Percentiles rank a stretch among this genome's conserved stretches.
phyloP scores from a whole-genome alignment of 768 basidiomycete species.

The Paxillus rubicundulus region DNA sequence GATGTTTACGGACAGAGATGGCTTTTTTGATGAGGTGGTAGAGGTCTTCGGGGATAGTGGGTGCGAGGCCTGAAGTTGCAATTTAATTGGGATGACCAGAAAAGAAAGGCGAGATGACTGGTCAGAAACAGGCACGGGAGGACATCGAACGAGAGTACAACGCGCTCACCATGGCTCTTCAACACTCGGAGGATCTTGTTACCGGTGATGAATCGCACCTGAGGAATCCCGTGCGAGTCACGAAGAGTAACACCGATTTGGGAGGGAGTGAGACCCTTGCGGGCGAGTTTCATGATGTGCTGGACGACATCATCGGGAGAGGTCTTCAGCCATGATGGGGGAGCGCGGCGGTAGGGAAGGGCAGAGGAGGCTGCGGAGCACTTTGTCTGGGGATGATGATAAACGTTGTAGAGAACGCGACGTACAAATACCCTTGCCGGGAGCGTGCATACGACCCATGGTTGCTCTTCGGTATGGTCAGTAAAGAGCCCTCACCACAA shows the following conservation, averaged over 20 bases:
- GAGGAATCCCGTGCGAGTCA: constrained; percentile 97
- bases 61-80: constrained; percentile 75
- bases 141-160: neutral
- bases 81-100: constrained; percentile 37
- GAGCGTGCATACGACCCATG: constrained; percentile 99
- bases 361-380: constrained; percentile 65
- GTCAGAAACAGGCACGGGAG: constrained; percentile 6
- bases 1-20: constrained; percentile 97
- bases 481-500: constrained; percentile 11
- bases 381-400: constrained; percentile 37
- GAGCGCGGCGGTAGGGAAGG: constrained; percentile 93
- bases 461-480: constrained; percentile 34
- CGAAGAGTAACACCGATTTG: constrained; percentile 98
- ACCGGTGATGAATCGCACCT: constrained; percentile 97
- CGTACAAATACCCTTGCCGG: constrained; percentile 99
- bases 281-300: constrained; percentile 94
- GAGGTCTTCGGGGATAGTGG: constrained; percentile 97
- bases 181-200: constrained; percentile 99
- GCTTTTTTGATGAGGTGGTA: constrained; percentile 99
- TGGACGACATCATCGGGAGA: constrained; percentile 94
- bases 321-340: constrained; percentile 96
- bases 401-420: constrained; percentile 19
- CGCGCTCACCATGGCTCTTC: constrained; percentile 83
- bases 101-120: constrained; percentile 41
- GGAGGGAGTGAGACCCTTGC: constrained; percentile 96